Base-by-base conservation (phyloP, 352 stramenopile genomes). In the Phytophthora nicotianae region DNA sequence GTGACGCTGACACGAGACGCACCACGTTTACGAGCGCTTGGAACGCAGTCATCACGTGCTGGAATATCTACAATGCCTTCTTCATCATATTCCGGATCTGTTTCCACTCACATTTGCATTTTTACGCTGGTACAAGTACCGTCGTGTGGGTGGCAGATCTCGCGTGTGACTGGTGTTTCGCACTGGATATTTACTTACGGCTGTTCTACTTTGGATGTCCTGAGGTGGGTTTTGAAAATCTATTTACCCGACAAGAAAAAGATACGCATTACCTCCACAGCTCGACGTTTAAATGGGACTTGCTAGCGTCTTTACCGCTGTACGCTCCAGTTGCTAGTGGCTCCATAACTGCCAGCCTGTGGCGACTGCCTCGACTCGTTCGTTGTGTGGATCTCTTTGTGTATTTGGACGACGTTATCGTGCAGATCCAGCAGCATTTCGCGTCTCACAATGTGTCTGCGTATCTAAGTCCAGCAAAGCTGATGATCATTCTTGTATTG, bases 21-120 rank as follows among this genome's bases (percentile, higher is more conserved):
- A 58, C 62, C 10, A 70, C 50, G 7, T 61, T 88, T 27, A 60
- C 58, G 2, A 82, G 61, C 16, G 43, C 56, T 6, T 94, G 83
- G 86, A 82, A 81, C 41, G 58, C 76, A 1, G 35, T 74, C 1
- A 47, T 94, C 29, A 88, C 78, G n/a, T 64, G 78, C 16, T 84
- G 72, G 59, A 94, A 89, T 52, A 74, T 90, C 1, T 94, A 90
- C 67, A 93, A 86, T 45, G 71, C 77, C 4, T 76, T 89, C 27
- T 72, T 74, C 16, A 59, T 89, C 56, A 75, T 94, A 20, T 91
- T 94, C 46, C 76, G 81, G 2, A 84, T 93, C 38, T 74, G 77
- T 24, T 93, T 92, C 41, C 71, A 89, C 51, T 62, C 75, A 1
- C 67, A 84, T 32, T 54, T 88, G 14, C 66, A 83, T 17, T 68